Conservation (phyloP, 2,329 filamentous ascomycete genomes). For the Clonostachys rosea region DNA sequence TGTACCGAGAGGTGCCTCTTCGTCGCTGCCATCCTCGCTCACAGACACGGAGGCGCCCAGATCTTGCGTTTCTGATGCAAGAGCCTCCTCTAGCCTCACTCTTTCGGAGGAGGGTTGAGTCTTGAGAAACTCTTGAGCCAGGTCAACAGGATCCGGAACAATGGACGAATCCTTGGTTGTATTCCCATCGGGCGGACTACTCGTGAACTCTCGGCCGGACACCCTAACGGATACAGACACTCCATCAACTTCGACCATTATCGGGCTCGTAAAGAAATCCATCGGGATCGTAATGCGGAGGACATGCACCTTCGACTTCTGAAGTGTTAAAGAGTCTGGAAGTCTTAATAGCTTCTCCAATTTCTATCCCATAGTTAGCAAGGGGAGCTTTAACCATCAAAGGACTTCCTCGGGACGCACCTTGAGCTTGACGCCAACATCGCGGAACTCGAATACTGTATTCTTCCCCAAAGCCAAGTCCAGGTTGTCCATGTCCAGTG, state of each 20-base stretch:
- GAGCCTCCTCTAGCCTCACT: conserved; percentile 62
- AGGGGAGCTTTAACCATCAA: background rate
- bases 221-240: conserved; percentile 67
- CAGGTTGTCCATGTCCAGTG: conserved; percentile 79
- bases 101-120: conserved; percentile 64
- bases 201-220: conserved; percentile 35
- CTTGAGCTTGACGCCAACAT: conserved; percentile 78
- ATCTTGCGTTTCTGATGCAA: conserved; percentile 59
- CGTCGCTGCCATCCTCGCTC: conserved; percentile 59
- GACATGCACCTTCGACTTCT: conserved; percentile 68
- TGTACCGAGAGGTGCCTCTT: conserved; percentile 60
- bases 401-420: conserved; percentile 36
- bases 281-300: conserved; percentile 81
- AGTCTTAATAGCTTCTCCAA: conserved; percentile 70
- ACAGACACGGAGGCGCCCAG: conserved; percentile 55
- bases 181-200: conserved; percentile 7
- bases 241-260: conserved; percentile 76
- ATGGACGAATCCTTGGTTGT: conserved; percentile 18
- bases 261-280: conserved; percentile 81
- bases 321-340: conserved; percentile 65
- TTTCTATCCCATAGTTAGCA: conserved; percentile 54
- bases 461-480: conserved; percentile 79
- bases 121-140: conserved; percentile 75
- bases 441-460: conserved; percentile 78
- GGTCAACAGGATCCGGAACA: conserved; percentile 66